Base-by-base conservation (phyloP, 495 filamentous ascomycete species). In the Penicillium malachiteum region DNA sequence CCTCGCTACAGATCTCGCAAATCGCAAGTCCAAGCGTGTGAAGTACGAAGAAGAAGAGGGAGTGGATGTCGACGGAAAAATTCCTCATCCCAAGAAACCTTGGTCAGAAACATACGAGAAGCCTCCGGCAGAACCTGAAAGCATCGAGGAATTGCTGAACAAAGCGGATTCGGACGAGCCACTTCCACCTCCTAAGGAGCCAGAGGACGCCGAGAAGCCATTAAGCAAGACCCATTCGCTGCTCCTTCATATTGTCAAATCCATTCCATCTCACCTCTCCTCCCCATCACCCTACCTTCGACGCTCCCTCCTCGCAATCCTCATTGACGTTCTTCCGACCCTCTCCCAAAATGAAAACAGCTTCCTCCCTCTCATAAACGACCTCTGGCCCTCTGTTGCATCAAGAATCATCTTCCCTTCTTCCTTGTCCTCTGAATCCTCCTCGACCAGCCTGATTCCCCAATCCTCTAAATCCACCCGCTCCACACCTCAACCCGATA, bases 341-440 rank as follows among this genome's bases (percentile, higher is more conserved):
- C 80, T 97, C 3, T 81, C 87, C 2, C 75, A 78, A 0, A 84
- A 94, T 62, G 87, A 95, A 65, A 83, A 89, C 46, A 83, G 82
- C 11, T 96, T 96, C 65, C 77, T 98, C 1, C 94, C 94, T 0
- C 77, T 97, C 3, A 85, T 97, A 44, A 91, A 96, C 66, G 88
- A 89, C 4, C 71, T 97, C 21, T 98, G 92, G 91, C 90, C 92
- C 0, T 83, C 90, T 5, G 74, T 96, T 9, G 71, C 89, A 0
- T 70, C 81, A 5, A 80, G 90, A 34, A 78, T 97, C 34, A 65
- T 56, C 13, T 71, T 76, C 32, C 74, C 76, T 5, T 60, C 71
- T 1, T 88, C 71, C 7, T 14, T 66, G 17, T 48, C 39, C 26
- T 40, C 31, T 39, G 40, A 58, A 18, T 52, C 68, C 5, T 70